Evolutionary conservation across 2,329 filamentous ascomycete species (phyloP), one percentile per base, ranked within the genome.

Genomic region (Apiospora hydei): DNA sequence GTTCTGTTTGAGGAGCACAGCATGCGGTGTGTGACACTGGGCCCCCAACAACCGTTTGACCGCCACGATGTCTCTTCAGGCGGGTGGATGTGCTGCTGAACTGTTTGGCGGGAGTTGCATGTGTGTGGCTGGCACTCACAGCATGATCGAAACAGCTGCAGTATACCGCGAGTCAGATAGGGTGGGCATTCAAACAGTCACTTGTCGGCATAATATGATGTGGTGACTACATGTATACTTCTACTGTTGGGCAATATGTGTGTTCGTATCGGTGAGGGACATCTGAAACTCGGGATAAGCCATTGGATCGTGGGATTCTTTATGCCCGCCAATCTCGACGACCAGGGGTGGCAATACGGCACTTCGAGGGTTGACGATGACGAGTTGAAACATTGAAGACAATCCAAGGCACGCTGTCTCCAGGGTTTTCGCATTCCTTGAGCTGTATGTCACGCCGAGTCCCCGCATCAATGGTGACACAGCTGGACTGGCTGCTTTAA

Each of bases 401-500:
- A 18, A 18, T 53, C 14, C 26, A 34, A 14, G 8, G 16, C 53
- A 1, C 34, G 30, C 18, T 61, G 26, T 61, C 30, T 61, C 16
- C 30, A 38, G 16, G 53, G 18, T 26, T 61, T 61, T 18, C 30
- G 21, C 34, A 34, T 34, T 53, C 24, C 24, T 7, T 16, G 24
- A 53, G 49, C 49, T 24, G n/a, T 24, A n/a, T 61, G 49, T 61
- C 53, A 61, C 53, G 53, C 34, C 26, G 16, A 61, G 30, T 34
- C 53, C 51, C 53, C 30, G 53, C 53, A 61, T 61, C 30, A 21
- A 61, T 14, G 21, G 53, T 38, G 53, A 61, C 53, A 26, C 53
- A 38, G 26, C 16, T 18, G 10, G 53, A 21, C 53, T 30, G 51
- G 11, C 24, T 53, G 51, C 5, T n/a, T 30, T 30, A 3, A 53